These are phyloP conservation scores for Apiospora aurea DNA, from an alignment of 2,329 filamentous ascomycete species.

Conservation along the genomic window DNA sequence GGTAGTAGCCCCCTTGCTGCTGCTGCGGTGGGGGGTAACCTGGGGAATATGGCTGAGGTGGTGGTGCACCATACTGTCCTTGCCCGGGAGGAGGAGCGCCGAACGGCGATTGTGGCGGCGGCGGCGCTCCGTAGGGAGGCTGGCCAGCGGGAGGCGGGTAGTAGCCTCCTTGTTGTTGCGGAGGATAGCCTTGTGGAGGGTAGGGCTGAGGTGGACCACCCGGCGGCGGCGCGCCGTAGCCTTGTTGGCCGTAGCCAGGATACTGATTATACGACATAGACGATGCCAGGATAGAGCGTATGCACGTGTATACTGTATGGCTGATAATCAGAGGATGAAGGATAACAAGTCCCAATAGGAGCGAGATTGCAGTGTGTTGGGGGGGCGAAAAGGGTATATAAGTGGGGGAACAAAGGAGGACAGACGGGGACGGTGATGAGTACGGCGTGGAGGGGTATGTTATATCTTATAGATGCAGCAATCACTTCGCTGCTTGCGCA, in stretches of 20 bases:
- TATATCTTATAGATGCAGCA: neutral
- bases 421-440: neutral
- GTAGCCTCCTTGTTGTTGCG: conserved; percentile 37
- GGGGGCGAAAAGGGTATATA: neutral
- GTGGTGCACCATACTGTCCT: conserved; percentile 40
- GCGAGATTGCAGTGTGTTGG: neutral
- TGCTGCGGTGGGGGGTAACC: conserved; percentile 44
- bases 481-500: neutral
- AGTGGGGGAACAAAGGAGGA: conserved; percentile 8
- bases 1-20: conserved; percentile 40
- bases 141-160: conserved; percentile 34
- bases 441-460: neutral
- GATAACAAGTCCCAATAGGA: neutral
- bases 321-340: neutral
- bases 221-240: conserved; percentile 31
- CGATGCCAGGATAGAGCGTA: neutral
- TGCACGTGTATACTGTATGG: neutral
- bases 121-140: conserved; percentile 37
- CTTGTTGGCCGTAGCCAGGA: conserved; percentile 37
- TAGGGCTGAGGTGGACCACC: conserved; percentile 32
- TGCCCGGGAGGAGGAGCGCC: conserved; percentile 42
- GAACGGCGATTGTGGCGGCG: conserved; percentile 37
- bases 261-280: conserved; percentile 29
- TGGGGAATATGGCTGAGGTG: conserved; percentile 26
- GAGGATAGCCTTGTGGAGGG: conserved; percentile 13